Base-by-base conservation (phyloP, 2,329 filamentous ascomycete genomes). In the Cryphonectria naterciae region DNA sequence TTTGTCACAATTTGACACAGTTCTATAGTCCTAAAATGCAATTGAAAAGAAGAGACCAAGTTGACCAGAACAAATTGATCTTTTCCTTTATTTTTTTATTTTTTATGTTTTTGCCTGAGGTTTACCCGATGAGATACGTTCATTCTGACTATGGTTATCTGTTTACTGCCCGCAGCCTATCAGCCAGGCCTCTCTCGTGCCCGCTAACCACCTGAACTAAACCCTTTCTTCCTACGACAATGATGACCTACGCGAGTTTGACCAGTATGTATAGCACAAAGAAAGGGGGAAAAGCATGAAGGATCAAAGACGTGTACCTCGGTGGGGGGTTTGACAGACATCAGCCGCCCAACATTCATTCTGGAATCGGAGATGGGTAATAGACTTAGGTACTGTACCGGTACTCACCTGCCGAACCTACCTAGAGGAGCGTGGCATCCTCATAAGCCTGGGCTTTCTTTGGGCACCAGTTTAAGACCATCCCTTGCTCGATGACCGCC, bases 351-450 rank as follows among this genome's bases (percentile, higher is more conserved):
- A n/a, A n/a, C n/a, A 13, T 39, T 61, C 19, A 39, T n/a, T 49
- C 46, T 49, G 22, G 35, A 11, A 35, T 19, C 6, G 19, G 3
- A 37, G 10, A 61, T 32, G 54, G 54, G 15, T 58, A 19, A 19
- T 11, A 15, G 28, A 35, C 11, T n/a, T n/a, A n/a, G n/a, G n/a
- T 32, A 28, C 54, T 32, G 54, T 58, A 15, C 54, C 25, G 25
- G 25, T 39, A 61, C 58, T 61, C 32, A 61, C 58, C 58, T 61
- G 28, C 17, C 32, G 35, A 39, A 61, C 58, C 58, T 61, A 61
- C 58, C 58, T 61, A 61, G 28, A 39, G 32, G 32, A 39, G 3
- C 35, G 10, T 22, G 35, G 32, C 35, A 37, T 37, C 19, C 17
- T 61, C 32, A 39, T 39, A 22, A 5, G 32, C 32, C 32, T 22